Conservation (phyloP, 2,329 filamentous ascomycete species). For the Cladobotryum mycophilum region DNA sequence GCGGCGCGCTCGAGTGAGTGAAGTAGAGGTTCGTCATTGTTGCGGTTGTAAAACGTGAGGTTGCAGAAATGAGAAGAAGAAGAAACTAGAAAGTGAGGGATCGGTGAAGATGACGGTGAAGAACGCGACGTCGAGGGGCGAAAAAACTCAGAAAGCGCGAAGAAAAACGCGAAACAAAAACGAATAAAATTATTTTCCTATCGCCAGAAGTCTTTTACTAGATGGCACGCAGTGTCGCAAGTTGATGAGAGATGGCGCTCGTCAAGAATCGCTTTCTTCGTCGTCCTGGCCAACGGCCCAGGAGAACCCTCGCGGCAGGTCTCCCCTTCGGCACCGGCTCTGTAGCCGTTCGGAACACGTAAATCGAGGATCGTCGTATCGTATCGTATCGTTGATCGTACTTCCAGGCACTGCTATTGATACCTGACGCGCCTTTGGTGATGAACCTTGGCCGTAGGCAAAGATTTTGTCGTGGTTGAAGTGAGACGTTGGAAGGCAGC, state of each 20-base stretch:
- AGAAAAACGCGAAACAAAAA: slow-evolving; percentile 18
- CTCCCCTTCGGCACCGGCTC: slow-evolving; percentile 41
- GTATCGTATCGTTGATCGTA: slow-evolving; percentile 22
- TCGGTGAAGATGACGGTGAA: slow-evolving; percentile 1
- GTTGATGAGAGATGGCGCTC: slow-evolving; percentile 36
- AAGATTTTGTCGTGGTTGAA: slow-evolving; percentile 40
- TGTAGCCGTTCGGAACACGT: slow-evolving; percentile 30
- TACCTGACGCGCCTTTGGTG: slow-evolving; percentile 47
- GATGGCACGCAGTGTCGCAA: slow-evolving; percentile 29
- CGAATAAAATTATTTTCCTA: slow-evolving; percentile 16
- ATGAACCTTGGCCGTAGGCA: slow-evolving; percentile 33
- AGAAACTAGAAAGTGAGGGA: slow-evolving; percentile 7
- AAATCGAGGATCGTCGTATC: slow-evolving; percentile 32
- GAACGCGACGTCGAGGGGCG: slow-evolving; percentile 12
- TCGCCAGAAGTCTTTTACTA: slow-evolving; percentile 20
- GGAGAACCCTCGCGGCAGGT: slow-evolving; percentile 38
- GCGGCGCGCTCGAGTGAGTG: slow-evolving; percentile 84
- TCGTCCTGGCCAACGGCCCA: slow-evolving; percentile 40
- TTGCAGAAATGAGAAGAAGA: background rate
- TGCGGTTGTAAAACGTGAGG: slow-evolving; percentile 24
- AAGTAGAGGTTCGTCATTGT: slow-evolving; percentile 92
- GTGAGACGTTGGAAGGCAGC: slow-evolving; percentile 32
- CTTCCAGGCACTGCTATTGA: slow-evolving; percentile 33
- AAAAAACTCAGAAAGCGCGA: slow-evolving; percentile 11
- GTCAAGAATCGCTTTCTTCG: slow-evolving; percentile 29